These are phyloP conservation scores for Echinochloa phyllopogon DNA, from an alignment of 176 grass and related monocot genomes.

Conservation along the genomic window DNA sequence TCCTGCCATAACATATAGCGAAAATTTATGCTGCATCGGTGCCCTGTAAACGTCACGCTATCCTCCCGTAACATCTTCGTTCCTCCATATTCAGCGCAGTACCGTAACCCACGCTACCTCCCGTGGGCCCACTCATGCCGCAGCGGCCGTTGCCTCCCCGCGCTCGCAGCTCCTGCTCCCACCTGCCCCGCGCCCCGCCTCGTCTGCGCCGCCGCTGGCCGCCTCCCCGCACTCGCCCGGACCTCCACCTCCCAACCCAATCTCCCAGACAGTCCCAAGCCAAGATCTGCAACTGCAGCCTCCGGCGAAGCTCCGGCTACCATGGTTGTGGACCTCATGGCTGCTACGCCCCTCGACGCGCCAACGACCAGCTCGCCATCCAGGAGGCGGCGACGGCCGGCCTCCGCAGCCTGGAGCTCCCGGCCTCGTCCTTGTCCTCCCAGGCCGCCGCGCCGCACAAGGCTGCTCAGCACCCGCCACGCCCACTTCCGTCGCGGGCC, in stretches of 20 bases:
- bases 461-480: conserved; percentile 64
- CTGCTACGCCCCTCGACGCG: conserved; percentile 59
- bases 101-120: no score
- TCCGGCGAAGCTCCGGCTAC: conserved; percentile 20
- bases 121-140: no score
- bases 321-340: conserved; percentile 77
- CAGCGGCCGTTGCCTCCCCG: no score
- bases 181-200: no score
- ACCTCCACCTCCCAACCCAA: conserved; percentile 31
- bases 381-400: conserved; percentile 83
- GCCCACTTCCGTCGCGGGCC: conserved; percentile 92
- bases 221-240: no score
- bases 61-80: no score
- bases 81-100: no score
- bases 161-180: no score
- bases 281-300: conserved; percentile 41
- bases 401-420: conserved; percentile 74
- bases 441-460: conserved; percentile 38
- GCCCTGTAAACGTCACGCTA: no score
- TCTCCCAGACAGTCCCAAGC: neutral
- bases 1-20: no score
- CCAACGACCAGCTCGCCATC: conserved; percentile 76
- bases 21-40: no score
- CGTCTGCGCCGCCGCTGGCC: no score
- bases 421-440: conserved; percentile 64